phyloP scores from a whole-genome alignment of 176 grass and related monocot species.

The Aegilops speltoides region DNA sequence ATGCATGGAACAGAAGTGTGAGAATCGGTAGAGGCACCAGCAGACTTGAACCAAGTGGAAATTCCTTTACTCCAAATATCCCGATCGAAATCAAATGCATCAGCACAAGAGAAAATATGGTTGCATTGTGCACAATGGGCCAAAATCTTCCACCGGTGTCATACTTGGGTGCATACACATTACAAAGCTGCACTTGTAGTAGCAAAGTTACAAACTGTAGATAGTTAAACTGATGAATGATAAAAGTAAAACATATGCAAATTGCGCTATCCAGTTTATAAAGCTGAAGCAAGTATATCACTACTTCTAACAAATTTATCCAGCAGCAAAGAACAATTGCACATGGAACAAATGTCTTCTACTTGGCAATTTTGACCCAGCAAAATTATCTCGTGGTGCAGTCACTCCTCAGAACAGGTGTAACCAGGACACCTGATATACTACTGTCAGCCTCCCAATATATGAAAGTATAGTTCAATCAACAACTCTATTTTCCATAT shows the following conservation, averaged over 20 bases:
- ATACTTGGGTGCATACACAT: constrained; percentile 84
- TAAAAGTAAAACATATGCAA: constrained; percentile 5
- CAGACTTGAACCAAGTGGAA: constrained; percentile 77
- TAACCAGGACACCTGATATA: neutral
- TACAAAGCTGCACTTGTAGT: constrained; percentile 67
- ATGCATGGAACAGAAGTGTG: constrained; percentile 82
- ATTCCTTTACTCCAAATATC: constrained; percentile 84
- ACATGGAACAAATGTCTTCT: neutral
- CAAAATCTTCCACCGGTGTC: constrained; percentile 96
- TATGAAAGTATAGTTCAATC: neutral
- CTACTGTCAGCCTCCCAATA: neutral
- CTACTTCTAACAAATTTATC: constrained; percentile 8
- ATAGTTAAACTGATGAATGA: neutral
- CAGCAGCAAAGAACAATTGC: neutral
- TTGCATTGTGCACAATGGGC: constrained; percentile 73
- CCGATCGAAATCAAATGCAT: constrained; percentile 85
- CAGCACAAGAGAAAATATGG: constrained; percentile 85
- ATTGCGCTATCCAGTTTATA: neutral
- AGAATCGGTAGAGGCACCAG: constrained; percentile 71
- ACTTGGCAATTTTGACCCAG: neutral
- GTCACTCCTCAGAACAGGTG: constrained; percentile 3
- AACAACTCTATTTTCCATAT: neutral
- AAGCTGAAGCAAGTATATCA: neutral
- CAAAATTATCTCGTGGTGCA: neutral
- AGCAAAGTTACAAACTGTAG: constrained; percentile 21